These are phyloP conservation scores for Paraphoma sp. DNA, from an alignment of 2,329 filamentous ascomycete species.

Conservation along the genomic window DNA sequence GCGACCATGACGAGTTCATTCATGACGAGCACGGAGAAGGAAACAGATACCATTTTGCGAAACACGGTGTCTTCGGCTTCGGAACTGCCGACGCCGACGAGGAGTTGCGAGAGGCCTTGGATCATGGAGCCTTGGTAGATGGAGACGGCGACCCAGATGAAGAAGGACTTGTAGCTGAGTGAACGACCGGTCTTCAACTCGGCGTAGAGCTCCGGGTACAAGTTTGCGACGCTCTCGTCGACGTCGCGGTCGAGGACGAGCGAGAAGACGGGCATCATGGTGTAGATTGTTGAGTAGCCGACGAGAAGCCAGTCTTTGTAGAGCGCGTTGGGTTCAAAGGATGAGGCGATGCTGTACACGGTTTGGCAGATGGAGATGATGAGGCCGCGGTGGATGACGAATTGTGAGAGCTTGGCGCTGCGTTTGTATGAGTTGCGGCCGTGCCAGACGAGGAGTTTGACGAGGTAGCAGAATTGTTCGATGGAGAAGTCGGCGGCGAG, in stretches of 20 bases:
- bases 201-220: slow-evolving; percentile 97
- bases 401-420: slow-evolving; percentile 92
- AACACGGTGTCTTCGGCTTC: slow-evolving; percentile 14
- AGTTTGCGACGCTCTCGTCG: slow-evolving; percentile 88
- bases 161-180: slow-evolving; percentile 91
- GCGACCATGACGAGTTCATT: slow-evolving; percentile 98
- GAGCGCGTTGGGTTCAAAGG: slow-evolving; percentile 91
- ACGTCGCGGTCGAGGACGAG: slow-evolving; percentile 95
- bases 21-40: slow-evolving; percentile 87
- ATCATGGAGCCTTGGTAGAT: slow-evolving; percentile 96
- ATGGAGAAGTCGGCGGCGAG: slow-evolving; percentile 97
- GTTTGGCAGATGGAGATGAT: slow-evolving; percentile 97
- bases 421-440: slow-evolving; percentile 97
- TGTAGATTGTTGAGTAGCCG: slow-evolving; percentile 95
- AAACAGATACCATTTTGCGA: slow-evolving; percentile 80
- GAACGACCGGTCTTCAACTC: slow-evolving; percentile 90
- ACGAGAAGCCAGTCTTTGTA: slow-evolving; percentile 97
- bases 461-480: slow-evolving; percentile 91
- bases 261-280: slow-evolving; percentile 89
- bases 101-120: slow-evolving; percentile 88
- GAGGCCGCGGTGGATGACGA: slow-evolving; percentile 95
- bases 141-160: slow-evolving; percentile 93
- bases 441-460: slow-evolving; percentile 98
- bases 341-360: slow-evolving; percentile 91
- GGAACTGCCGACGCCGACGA: slow-evolving; percentile 72